Base-by-base conservation (phyloP, 2,329 filamentous ascomycete genomes). In the Colletotrichum sp. region DNA sequence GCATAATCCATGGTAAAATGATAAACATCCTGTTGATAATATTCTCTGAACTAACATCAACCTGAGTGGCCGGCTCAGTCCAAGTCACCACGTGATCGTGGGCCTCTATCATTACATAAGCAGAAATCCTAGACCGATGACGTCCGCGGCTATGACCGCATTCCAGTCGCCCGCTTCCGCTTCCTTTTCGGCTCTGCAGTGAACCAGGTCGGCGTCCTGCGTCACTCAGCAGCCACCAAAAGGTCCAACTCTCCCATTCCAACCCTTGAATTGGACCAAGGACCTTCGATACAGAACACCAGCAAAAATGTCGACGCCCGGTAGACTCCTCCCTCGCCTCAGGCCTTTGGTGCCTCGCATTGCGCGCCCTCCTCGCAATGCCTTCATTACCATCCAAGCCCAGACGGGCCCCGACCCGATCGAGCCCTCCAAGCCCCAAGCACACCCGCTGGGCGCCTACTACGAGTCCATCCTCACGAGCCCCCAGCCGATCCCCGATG, bases 391-490 rank as follows among this genome's bases (percentile, higher is more conserved):
- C 16, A 81, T 74, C 66, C 79, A 82, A 76, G 79, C 79, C 73
- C 78, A 79, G n/a, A 79, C 78, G 30, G 79, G 79, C 4, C 77
- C 80, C 39, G 76, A 74, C 15, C 80, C 82, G 32, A 78, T 81
- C 39, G 80, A 80, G 72, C 77, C 77, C 43, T 78, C 75, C 32
- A 80, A 81, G 43, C 80, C 86, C 71, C 88, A 89, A 78, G 86
- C 84, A 6, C 77, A 78, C 64, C 90, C 91, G 0, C 84, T 92
- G 1, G 91, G 91, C 1, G 81, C 85, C 48, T 93, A 91, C 84
- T 93, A 93, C 82, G 87, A 91, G 77, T 82, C 85, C n/a, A 87
- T 93, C 28, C 85, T 93, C 60, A 84, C 86, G 65, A 84, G 83
- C 6, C 88, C 88, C 0, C 83, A 85, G 10, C 86, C 86, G 3